phyloP scores from a whole-genome alignment of 2,329 filamentous ascomycete genomes.

The Botrytis hyacinthi region DNA sequence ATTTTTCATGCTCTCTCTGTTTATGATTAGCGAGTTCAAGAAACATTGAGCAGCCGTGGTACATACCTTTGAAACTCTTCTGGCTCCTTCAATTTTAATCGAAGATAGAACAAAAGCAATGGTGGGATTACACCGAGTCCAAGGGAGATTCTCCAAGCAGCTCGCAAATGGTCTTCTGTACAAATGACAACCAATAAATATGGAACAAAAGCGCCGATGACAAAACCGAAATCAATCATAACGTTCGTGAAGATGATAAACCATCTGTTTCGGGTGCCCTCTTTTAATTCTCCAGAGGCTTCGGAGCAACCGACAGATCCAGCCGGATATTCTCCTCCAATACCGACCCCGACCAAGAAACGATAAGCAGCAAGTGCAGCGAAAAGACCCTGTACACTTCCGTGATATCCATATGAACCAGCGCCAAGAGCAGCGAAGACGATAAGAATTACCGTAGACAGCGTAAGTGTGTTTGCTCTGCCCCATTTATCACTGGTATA shows the following conservation, averaged over 20 bases:
- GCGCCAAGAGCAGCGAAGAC: slow-evolving; percentile 79
- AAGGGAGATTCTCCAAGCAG: slow-evolving; percentile 79
- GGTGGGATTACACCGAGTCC: slow-evolving; percentile 79
- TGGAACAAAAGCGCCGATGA: slow-evolving; percentile 71
- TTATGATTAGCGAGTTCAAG: slow-evolving; percentile 12
- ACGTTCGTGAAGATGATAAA: slow-evolving; percentile 89
- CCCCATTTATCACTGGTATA: slow-evolving; percentile 82
- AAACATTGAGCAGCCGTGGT: background rate
- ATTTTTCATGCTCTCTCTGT: slow-evolving; percentile 39
- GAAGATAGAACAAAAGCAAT: slow-evolving; percentile 66
- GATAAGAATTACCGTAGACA: slow-evolving; percentile 80
- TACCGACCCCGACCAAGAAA: slow-evolving; percentile 68
- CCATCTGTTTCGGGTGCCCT: slow-evolving; percentile 82
- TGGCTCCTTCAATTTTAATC: slow-evolving; percentile 72
- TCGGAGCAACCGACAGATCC: slow-evolving; percentile 84
- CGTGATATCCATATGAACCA: slow-evolving; percentile 72
- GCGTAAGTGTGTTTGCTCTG: slow-evolving; percentile 75
- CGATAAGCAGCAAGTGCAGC: slow-evolving; percentile 78
- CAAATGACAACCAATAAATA: slow-evolving; percentile 61
- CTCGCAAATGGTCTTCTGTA: slow-evolving; percentile 57
- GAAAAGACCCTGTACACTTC: slow-evolving; percentile 68
- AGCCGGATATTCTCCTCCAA: slow-evolving; percentile 78
- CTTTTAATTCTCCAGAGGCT: slow-evolving; percentile 76
- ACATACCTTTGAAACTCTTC: slow-evolving; percentile 62
- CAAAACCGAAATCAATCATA: slow-evolving; percentile 80